Evolutionary conservation across 495 filamentous ascomycete genomes (phyloP), one percentile per base, ranked within the genome.

Genomic region (Talaromyces stipitatus): DNA sequence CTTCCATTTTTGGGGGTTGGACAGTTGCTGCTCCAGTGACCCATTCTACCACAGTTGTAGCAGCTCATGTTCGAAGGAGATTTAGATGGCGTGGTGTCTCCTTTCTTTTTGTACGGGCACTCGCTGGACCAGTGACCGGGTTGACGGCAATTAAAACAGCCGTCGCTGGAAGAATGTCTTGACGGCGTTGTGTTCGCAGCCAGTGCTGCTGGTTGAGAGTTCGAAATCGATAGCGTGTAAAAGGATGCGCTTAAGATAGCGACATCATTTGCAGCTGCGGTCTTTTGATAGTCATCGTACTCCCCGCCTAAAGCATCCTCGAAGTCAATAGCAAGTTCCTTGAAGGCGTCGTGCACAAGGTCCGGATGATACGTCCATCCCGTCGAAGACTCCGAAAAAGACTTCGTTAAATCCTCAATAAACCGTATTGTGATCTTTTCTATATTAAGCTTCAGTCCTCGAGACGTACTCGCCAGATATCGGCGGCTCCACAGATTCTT

Each of bases 301-400:
- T 46, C 43, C 43, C 46, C 9, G 46, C 46, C 46, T 50, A 50
- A 46, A 50, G 46, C 46, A 50, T 50, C 46, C 46, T 50, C 46
- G n/a, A 50, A 50, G 46, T 18, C 24, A 27, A 50, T 18, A 50
- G 20, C 46, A 50, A 50, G 46, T 50, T 50, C 46, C 46, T 23
- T 28, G 24, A 50, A 50, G 46, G 46, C 46, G 9, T 27, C 46
- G 18, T 50, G 46, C 20, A 50, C 18, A 50, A 24, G 23, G 23
- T 23, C 3, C 20, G 46, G 46, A 50, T 6, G 22, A 50, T 50
- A 50, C 23, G 43, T 28, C 46, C 46, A 50, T 24, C 46, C 46
- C 4, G 46, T 50, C 46, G 46, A 27, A 7, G 46, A 50, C 46
- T 50, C 20, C 46, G 46, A 24, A 50, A 50, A 22, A 7, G 46